Evolutionary conservation across 768 basidiomycete species (phyloP), one percentile per base, ranked within the genome.

Genomic region (Boletus vinaceobasis): DNA sequence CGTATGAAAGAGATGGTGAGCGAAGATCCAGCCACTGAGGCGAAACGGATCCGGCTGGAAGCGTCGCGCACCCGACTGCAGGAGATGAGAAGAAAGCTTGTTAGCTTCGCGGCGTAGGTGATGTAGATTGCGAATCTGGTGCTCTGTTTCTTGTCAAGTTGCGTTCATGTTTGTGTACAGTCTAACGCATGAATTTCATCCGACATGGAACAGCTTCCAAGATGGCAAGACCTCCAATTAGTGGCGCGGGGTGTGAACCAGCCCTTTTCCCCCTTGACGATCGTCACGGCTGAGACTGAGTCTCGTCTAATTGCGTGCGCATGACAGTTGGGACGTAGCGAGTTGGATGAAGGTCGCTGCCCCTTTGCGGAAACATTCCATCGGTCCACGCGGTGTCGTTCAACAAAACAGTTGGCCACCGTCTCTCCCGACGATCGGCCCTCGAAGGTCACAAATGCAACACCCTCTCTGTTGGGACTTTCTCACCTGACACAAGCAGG

Each of bases 21-120:
- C n/a, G 82, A 83, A 59, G 80, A 80, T 56, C 73, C 75, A 9
- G 58, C 53, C 9, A 55, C 74, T 1, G 70, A 73, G 17, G 66
- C 60, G 7, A 70, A 56, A 51, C 71, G 79, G 13, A 55, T 62
- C 17, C 70, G 71, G 53, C 60, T 81, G 42, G 52, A 65, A 35
- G 58, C 70, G 13, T 69, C 56, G 57, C 70, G 70, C 37, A 53
- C 55, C 42, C 65, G 77, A 26, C 61, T 83, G 26, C 73, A 74
- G 56, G 71, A 66, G 15, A 77, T 80, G 21, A 72, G 61, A 54
- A 59, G 56, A n/a, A 75, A 67, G 57, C 65, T 81, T 21, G 36
- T 43, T 52, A 68, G 53, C 44, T 71, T 76, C 53, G 55, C 55
- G 26, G 35, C 19, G 7, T 64, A 44, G 64, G 14, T 29, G 7